A percentile compares a stretch with the other conserved stretches of the same genome.
These are phyloP conservation scores for Reutealis trisperma DNA, from an alignment of 345 rosid species.

Conservation along the genomic window DNA sequence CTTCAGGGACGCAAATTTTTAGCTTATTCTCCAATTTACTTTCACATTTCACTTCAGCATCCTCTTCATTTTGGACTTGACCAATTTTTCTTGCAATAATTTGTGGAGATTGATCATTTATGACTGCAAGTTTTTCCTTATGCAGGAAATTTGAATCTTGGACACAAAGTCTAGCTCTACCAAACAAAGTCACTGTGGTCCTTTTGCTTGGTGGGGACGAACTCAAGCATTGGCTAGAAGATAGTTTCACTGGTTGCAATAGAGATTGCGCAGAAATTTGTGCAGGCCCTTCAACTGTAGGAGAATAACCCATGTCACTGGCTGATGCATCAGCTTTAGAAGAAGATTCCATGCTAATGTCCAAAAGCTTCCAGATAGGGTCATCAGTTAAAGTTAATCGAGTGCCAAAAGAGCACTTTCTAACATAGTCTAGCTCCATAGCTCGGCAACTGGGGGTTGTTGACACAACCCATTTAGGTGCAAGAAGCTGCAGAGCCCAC, in stretches of 20 bases:
- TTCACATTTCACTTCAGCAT: slow-evolving; percentile 11
- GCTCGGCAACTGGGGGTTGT: slow-evolving; percentile 80
- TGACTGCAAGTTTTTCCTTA: slow-evolving; percentile 15
- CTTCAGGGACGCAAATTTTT: too few species aligned
- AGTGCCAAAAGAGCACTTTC: slow-evolving; percentile 49
- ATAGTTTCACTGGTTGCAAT: slow-evolving; percentile 27
- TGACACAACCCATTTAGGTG: slow-evolving; percentile 80
- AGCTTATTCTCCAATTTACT: slow-evolving; percentile 8
- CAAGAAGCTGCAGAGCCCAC: slow-evolving; percentile 66
- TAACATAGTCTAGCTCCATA: slow-evolving; percentile 70
- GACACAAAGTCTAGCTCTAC: slow-evolving; percentile 61
- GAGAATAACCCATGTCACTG: slow-evolving; percentile 27
- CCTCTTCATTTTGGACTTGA: slow-evolving; percentile 14
- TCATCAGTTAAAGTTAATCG: slow-evolving; percentile 50
- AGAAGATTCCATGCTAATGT: slow-evolving; percentile 49
- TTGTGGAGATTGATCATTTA: slow-evolving; percentile 29
- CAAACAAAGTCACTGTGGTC: slow-evolving; percentile 63
- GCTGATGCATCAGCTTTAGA: slow-evolving; percentile 28
- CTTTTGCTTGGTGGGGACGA: slow-evolving; percentile 49
- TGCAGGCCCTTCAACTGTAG: slow-evolving; percentile 29
- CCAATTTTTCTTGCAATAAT: slow-evolving; percentile 19
- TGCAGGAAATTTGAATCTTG: slow-evolving; percentile 30
- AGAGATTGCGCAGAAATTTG: slow-evolving; percentile 30
- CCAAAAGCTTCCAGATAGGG: slow-evolving; percentile 80
- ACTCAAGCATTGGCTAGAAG: slow-evolving; percentile 25